Evolutionary conservation across 768 basidiomycete species (phyloP).

Genomic region (Kwoniella dejecticola): DNA sequence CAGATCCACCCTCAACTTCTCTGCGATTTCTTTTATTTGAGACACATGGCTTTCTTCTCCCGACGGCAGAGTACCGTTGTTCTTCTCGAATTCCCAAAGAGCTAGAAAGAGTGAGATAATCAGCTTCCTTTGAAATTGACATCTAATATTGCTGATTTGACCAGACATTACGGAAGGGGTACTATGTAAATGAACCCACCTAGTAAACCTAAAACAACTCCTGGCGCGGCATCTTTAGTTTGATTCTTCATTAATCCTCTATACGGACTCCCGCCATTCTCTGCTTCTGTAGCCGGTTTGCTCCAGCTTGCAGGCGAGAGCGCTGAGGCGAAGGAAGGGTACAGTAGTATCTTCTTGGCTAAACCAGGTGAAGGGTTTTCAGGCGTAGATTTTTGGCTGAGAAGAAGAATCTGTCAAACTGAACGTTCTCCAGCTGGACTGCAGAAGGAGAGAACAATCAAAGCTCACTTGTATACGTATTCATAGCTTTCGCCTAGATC

Average conservation of each 20-base stretch:
- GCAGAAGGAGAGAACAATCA: not conserved
- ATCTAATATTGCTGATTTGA: no score
- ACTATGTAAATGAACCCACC: no score
- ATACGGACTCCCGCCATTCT: conserved; percentile 64
- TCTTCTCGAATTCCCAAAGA: conserved; percentile 76
- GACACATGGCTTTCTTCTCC: conserved; percentile 55
- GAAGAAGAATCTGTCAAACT: not conserved
- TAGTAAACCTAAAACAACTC: conserved; percentile 69
- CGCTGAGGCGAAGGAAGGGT: conserved; percentile 59
- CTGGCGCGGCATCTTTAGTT: conserved; percentile 81
- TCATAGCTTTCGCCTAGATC: conserved; percentile 79
- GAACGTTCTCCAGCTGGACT: not conserved
- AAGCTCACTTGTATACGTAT: conserved; percentile 76
- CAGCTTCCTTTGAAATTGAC: not conserved
- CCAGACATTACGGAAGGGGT: no score
- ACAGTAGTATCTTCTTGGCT: conserved; percentile 63
- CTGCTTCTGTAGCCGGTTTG: conserved; percentile 15
- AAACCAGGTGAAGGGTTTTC: conserved; percentile 22
- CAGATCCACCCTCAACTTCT: conserved; percentile 65
- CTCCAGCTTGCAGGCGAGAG: conserved; percentile 31
- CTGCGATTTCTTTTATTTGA: conserved; percentile 24
- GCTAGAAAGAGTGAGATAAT: conserved; percentile 58
- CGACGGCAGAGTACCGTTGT: conserved; percentile 66
- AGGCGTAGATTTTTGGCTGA: conserved; percentile 21
- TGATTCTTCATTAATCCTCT: conserved; percentile 68